phyloP scores from a whole-genome alignment of 129 eudicot genomes.

The Helianthus tuberosus region DNA sequence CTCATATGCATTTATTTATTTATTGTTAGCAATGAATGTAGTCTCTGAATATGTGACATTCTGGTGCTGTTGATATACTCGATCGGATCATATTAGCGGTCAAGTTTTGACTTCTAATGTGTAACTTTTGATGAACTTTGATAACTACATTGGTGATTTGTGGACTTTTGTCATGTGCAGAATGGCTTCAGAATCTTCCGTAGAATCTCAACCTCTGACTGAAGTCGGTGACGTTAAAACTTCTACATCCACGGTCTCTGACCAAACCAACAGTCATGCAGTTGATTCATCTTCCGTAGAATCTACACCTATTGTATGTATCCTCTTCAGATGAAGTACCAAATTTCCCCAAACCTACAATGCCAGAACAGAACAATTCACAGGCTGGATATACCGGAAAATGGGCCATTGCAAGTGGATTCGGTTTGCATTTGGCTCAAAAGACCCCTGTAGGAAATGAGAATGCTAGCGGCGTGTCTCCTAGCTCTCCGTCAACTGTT shows the following conservation, averaged over 20 bases:
- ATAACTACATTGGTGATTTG: not conserved
- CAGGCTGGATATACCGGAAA: constrained; percentile 48
- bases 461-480: constrained; percentile 36
- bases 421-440: constrained; percentile 49
- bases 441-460: constrained; percentile 44
- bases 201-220: constrained; percentile 34
- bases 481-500: constrained; percentile 56
- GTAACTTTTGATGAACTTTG: not conserved
- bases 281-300: constrained; percentile 33
- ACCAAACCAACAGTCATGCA: constrained; percentile 33
- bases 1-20: not conserved
- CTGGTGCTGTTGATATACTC: constrained; percentile 1
- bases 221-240: constrained; percentile 43
- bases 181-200: constrained; percentile 72
- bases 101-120: not conserved
- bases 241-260: constrained; percentile 30
- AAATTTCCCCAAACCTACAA: constrained; percentile 42
- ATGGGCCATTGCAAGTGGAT: constrained; percentile 68
- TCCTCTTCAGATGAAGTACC: constrained; percentile 54
- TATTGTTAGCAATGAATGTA: not conserved
- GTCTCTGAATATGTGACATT: not conserved
- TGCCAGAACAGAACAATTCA: constrained; percentile 38
- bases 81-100: not conserved
- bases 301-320: constrained; percentile 47
- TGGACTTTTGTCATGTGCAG: constrained; percentile 39